Evolutionary conservation across 2,329 filamentous ascomycete species (phyloP), one percentile per base, ranked within the genome.

Genomic region (Calonectria naviculata): DNA sequence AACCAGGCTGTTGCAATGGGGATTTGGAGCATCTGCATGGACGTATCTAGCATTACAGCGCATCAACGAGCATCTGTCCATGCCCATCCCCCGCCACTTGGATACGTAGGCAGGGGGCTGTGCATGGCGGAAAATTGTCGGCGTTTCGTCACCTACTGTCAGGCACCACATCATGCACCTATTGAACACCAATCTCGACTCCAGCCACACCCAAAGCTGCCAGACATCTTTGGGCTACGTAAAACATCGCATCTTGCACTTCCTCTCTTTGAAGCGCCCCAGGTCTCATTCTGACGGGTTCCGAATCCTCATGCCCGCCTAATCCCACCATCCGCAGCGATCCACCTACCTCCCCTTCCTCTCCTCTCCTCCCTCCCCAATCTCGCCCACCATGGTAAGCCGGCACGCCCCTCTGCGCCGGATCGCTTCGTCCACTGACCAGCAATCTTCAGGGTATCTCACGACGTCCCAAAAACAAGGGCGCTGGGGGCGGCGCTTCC

Each of bases 391-490:
- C 76, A 83, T 83, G 82, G 82, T 83, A 81, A 76, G 82, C 69
- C 73, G 64, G 49, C 41, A 63, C 63, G 61, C 71, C 64, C 67
- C 70, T 68, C 72, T 49, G 64, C 65, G 58, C 66, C 47, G 64
- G 54, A 63, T 56, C 58, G 67, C 46, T 70, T 73, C 78, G 54
- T 72, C 72, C 67, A 65, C 38, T 61, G 60, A 67, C 64, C 56
- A 36, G 36, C 68, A 42, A 61, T 34, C 34, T 58, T 31, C 68
- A 85, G 83, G 83, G 79, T 80, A 82, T 84, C 78, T 83, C 83
- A 71, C 78, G 81, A 77, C 82, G 83, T 76, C 83, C 83, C 67
- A 85, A 84, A 79, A 82, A 84, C 73, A 85, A 83, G 73, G 76
- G 80, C 69, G 80, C 79, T 56, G 78, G 81, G 26, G 77, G 76